Percentiles rank a stretch among this genome's conserved stretches.
These are phyloP conservation scores for Suillus fuscotomentosus DNA, from an alignment of 768 basidiomycete genomes.

Conservation along the genomic window DNA sequence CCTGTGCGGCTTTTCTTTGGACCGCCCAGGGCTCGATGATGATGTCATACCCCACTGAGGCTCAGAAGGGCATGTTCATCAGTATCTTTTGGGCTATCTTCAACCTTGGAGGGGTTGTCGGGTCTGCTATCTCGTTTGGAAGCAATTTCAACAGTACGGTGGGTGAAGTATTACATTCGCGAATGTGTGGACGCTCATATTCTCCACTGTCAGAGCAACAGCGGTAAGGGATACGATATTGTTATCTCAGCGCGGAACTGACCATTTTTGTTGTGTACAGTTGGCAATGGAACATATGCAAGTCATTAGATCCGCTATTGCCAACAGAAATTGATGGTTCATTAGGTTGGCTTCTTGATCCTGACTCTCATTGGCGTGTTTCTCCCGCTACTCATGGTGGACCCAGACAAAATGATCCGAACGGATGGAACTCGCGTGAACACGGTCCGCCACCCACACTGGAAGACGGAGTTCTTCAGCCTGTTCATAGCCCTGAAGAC, in stretches of 20 bases:
- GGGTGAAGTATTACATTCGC: slow-evolving; percentile 17
- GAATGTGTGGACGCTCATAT: not conserved
- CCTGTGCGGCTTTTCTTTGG: slow-evolving; percentile 53
- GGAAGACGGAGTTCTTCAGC: slow-evolving; percentile 70
- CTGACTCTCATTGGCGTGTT: slow-evolving; percentile 66
- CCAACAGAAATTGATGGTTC: slow-evolving; percentile 2
- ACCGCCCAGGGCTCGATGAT: slow-evolving; percentile 51
- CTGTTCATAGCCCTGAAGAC: slow-evolving; percentile 65
- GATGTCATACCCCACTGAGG: slow-evolving; percentile 57
- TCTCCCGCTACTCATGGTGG: slow-evolving; percentile 66
- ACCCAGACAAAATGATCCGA: slow-evolving; percentile 72
- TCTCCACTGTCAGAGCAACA: slow-evolving; percentile 22
- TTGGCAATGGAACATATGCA: slow-evolving; percentile 78
- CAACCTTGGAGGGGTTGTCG: slow-evolving; percentile 78
- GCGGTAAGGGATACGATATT: slow-evolving; percentile 17
- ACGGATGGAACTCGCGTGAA: slow-evolving; percentile 70
- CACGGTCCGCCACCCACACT: slow-evolving; percentile 62
- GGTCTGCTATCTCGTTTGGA: slow-evolving; percentile 72
- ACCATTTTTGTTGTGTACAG: slow-evolving; percentile 29
- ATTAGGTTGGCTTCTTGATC: slow-evolving; percentile 71
- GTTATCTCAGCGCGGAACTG: not conserved
- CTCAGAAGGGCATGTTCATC: slow-evolving; percentile 53
- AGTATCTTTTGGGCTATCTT: slow-evolving; percentile 68
- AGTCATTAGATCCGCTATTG: slow-evolving; percentile 17
- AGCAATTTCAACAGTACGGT: slow-evolving; percentile 66